These are phyloP conservation scores for Malus hybrid DNA, from an alignment of 331 rosid species.

Conservation along the genomic window DNA sequence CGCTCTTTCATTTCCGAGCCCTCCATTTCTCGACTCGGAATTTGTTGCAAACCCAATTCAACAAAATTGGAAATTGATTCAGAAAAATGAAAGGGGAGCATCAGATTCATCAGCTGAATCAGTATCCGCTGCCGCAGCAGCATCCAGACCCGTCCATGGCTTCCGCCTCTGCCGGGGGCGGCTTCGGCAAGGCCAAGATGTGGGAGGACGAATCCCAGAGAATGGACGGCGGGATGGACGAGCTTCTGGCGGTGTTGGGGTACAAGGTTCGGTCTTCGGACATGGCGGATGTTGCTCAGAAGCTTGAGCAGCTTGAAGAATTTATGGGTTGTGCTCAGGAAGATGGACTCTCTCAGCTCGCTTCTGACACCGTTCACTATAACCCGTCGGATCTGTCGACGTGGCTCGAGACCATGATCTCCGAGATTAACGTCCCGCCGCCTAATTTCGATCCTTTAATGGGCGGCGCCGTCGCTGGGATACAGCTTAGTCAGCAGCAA, in stretches of 20 bases:
- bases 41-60: neutral
- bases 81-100: slow-evolving; percentile 57
- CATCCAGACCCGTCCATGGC: slow-evolving; percentile 27
- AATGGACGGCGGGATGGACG: slow-evolving; percentile 64
- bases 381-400: slow-evolving; percentile 78
- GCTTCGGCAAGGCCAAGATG: slow-evolving; percentile 21
- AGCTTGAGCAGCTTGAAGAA: slow-evolving; percentile 69
- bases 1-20: slow-evolving; percentile 5
- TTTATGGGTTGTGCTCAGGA: slow-evolving; percentile 55
- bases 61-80: neutral
- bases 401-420: slow-evolving; percentile 65
- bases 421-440: slow-evolving; percentile 38
- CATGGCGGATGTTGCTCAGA: slow-evolving; percentile 87
- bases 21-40: neutral
- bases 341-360: slow-evolving; percentile 48
- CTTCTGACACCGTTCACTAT: slow-evolving; percentile 51
- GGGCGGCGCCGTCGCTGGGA: neutral
- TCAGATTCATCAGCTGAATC: slow-evolving; percentile 11
- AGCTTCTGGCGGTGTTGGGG: slow-evolving; percentile 81
- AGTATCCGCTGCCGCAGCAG: slow-evolving; percentile 20
- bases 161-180: slow-evolving; percentile 16
- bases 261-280: slow-evolving; percentile 73
- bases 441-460: slow-evolving; percentile 26
- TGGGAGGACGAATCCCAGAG: slow-evolving; percentile 24
- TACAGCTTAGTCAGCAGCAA: neutral